Evolutionary conservation across 225 moss, liverwort and hornwort genomes (phyloP), one percentile per base, ranked within the genome.

Genomic region (Asterella californica): DNA sequence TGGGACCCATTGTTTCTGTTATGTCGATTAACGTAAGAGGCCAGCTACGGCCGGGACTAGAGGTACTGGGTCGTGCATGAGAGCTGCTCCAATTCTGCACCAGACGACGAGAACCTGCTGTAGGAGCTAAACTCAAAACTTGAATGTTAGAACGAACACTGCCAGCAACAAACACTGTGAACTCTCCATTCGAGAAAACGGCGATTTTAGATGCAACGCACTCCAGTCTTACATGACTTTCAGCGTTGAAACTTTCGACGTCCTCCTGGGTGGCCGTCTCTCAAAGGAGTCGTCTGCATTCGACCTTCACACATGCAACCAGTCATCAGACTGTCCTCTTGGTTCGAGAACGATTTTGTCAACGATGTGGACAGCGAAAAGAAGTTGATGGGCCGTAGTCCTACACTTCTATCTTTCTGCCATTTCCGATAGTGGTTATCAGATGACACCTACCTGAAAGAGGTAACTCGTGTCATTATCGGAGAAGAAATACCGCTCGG

Each of bases 81-180:
- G 85, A 88, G 94, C 94, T 74, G 92, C 89, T 85, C 96, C 96
- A 84, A 96, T 74, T 73, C 94, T 96, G 94, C 83, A 53, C 74
- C 42, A 82, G 25, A 29, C 21, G 9, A 6, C 4, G 25, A 71
- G 10, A 47, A 71, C 11, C n/a, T 27, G 4, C 71, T 67, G 47
- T 71, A 4, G 47, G 47, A 47, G 45, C 25, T 70, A 30, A 36
- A 67, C 5, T 21, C 18, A 4, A 19, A 57, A 57, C 57, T 22
- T 17, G 0, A 36, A 2, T 17, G 34, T 61, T 25, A 24, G 14
- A 1, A 36, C 61, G 22, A 61, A 27, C 9, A n/a, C n/a, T 27
- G 61, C 25, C n/a, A n/a, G 52, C 61, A 25, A 5, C n/a, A 61
- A 61, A 61, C 17, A 61, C 10, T 61, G 5, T 52, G 42, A 42